Conservation (phyloP, 768 basidiomycete species). For the Lactifluus piperatus region DNA sequence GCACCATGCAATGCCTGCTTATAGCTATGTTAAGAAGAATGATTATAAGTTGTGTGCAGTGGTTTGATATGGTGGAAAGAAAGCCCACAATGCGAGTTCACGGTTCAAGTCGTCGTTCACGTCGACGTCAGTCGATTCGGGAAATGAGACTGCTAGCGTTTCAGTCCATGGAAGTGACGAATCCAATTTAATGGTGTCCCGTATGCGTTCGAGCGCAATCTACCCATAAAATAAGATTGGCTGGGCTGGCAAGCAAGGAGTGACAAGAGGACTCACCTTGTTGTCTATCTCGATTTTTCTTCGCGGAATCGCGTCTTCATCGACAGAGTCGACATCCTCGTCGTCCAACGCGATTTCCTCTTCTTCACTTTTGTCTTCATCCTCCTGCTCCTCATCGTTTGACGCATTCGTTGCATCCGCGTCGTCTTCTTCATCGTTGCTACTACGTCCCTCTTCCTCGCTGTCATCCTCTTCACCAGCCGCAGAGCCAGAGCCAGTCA, state of each 20-base stretch:
- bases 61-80: background rate
- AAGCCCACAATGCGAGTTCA: slow-evolving; percentile 81
- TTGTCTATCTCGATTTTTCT: slow-evolving; percentile 83
- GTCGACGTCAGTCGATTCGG: slow-evolving; percentile 64
- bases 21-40: slow-evolving; percentile 50
- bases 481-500: slow-evolving; percentile 33
- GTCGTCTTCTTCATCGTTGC: slow-evolving; percentile 32
- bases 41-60: background rate
- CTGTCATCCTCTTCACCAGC: slow-evolving; percentile 11
- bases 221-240: slow-evolving; percentile 24
- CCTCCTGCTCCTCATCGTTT: slow-evolving; percentile 27
- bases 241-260: background rate
- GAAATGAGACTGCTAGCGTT: slow-evolving; percentile 63
- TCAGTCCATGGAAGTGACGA: slow-evolving; percentile 77
- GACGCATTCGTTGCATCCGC: slow-evolving; percentile 23
- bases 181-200: slow-evolving; percentile 67
- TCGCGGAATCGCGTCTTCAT: slow-evolving; percentile 73
- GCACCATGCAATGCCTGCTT: slow-evolving; percentile 88
- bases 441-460: slow-evolving; percentile 29
- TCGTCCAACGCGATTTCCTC: slow-evolving; percentile 60
- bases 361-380: slow-evolving; percentile 25
- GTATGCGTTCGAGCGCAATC: slow-evolving; percentile 75
- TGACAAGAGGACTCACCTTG: slow-evolving; percentile 41
- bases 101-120: slow-evolving; percentile 86
- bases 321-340: slow-evolving; percentile 48